A percentile compares a stretch with the other conserved stretches of the same genome.
Conservation (phyloP, 306 rosid species). For the Vigna radiata region DNA sequence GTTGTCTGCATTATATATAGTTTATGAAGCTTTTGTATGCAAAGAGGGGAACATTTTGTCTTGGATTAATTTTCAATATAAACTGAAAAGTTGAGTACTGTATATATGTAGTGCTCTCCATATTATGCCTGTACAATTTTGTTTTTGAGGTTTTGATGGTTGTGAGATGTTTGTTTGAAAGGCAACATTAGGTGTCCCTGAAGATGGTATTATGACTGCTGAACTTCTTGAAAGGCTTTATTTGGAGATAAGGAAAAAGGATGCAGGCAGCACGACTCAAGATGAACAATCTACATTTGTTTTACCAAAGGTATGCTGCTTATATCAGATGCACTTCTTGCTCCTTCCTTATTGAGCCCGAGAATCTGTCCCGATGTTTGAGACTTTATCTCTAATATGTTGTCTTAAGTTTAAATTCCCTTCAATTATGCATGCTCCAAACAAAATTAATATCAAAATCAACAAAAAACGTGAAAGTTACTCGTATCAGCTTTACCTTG, state of each 20-base stretch:
- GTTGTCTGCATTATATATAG: neutral
- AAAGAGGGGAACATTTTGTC: neutral
- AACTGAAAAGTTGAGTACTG: neutral
- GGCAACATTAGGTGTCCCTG: slow-evolving; percentile 68
- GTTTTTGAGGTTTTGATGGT: slow-evolving; percentile 32
- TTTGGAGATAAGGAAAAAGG: slow-evolving; percentile 45
- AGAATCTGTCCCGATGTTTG: neutral
- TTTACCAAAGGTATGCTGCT: slow-evolving; percentile 57
- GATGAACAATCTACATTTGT: slow-evolving; percentile 39
- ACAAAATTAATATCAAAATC: neutral
- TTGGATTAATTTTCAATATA: slow-evolving; percentile 1
- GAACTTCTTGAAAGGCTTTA: slow-evolving; percentile 75
- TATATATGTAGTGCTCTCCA: neutral
- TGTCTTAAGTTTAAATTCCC: neutral
- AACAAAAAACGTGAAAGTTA: neutral
- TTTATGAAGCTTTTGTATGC: neutral
- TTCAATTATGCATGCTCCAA: neutral
- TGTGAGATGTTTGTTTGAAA: slow-evolving; percentile 45
- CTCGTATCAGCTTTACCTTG: neutral
- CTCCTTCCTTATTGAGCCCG: slow-evolving; percentile 9
- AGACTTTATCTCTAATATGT: slow-evolving; percentile 11
- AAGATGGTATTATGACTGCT: slow-evolving; percentile 87
- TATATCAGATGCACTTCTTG: slow-evolving; percentile 24
- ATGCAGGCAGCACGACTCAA: slow-evolving; percentile 39
- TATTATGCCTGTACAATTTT: neutral